Percentiles rank a stretch among this genome's conserved stretches.
phyloP scores from a whole-genome alignment of 1,284 basidiomycete genomes.

The Tremellales sp. region DNA sequence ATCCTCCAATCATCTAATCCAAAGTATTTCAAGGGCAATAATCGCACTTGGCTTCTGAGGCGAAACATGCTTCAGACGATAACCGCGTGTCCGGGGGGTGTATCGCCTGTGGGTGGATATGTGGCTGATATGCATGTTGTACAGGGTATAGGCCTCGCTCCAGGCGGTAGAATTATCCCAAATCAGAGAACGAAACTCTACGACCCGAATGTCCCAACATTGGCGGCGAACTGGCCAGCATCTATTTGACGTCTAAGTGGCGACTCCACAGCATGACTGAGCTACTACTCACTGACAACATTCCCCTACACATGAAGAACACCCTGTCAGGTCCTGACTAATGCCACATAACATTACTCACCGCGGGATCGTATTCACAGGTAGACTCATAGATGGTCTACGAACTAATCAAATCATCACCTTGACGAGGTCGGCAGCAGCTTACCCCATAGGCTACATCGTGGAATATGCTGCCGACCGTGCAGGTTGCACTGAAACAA shows the following conservation, averaged over 20 bases:
- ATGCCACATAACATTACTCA: conserved; percentile 10
- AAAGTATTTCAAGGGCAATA: background rate
- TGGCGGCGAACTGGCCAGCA: conserved; percentile 7
- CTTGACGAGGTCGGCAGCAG: background rate
- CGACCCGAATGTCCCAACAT: background rate
- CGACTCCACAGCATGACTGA: background rate
- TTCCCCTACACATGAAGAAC: conserved; percentile 11
- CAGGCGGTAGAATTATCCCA: too few relatives aligned
- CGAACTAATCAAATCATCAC: background rate
- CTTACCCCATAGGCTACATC: conserved; percentile 19
- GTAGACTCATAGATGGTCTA: conserved; percentile 25
- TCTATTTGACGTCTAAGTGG: background rate
- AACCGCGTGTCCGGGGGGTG: too few relatives aligned
- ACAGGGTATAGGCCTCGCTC: too few relatives aligned
- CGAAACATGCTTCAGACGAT: too few relatives aligned
- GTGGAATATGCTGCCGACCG: conserved; percentile 11
- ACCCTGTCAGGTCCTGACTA: background rate
- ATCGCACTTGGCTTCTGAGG: background rate
- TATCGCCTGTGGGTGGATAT: too few relatives aligned
- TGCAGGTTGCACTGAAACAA: conserved; percentile 23
- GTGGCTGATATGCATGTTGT: too few relatives aligned
- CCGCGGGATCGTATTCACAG: conserved; percentile 29
- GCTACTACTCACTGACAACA: conserved; percentile 12
- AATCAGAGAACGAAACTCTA: too few relatives aligned
- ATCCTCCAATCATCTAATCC: too few relatives aligned